Evolutionary conservation across 176 grass and related monocot species (phyloP), one percentile per base, ranked within the genome.

Genomic region (Cenchrus purpureus): DNA sequence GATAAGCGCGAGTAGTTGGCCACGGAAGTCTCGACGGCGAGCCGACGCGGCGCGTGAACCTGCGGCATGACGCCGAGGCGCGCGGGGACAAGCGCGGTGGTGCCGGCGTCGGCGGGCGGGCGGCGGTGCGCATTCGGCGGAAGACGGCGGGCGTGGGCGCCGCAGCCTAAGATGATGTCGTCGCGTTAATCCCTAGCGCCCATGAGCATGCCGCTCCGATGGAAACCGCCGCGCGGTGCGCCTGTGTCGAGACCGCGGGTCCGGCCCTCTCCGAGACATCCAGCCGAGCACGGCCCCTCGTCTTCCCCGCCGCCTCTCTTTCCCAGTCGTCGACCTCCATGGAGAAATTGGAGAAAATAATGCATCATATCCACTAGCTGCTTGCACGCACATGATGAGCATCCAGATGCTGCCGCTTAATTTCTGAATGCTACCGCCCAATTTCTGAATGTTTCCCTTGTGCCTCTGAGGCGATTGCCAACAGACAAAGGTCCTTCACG

Each of bases 281-380:
- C 94, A 97, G 85, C 89, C 87, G 85, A 84, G 42, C 85, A 88
- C 85, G 34, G 4, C 44, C 43, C 75, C 3, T 11, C 59, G 12
- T 14, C 67, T 56, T 19, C 12, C 0, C 76, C 10, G 12, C 32
- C 68, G 19, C 29, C 86, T 54, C 19, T 84, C 81, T 20, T 16
- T 95, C 55, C 91, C 91, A 50, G 77, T 88, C n/a, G 62, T 98
- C 12, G 91, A 95, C 83, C 91, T 95, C 70, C 34, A 34, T 34
- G 34, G 34, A 34, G 34, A 34, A 34, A 34, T 34, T 34, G 34
- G 34, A 34, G 34, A 34, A 34, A 34, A 34, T 34, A 34, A 34
- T 34, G 34, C 34, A 34, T 34, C 34, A 34, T 34, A 34, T 34
- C 34, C 34, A 34, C 34, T 34, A 34, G 34, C 34, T 34, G 34